Conservation (phyloP, 1,284 basidiomycete species). For the Fomes fomentarius region DNA sequence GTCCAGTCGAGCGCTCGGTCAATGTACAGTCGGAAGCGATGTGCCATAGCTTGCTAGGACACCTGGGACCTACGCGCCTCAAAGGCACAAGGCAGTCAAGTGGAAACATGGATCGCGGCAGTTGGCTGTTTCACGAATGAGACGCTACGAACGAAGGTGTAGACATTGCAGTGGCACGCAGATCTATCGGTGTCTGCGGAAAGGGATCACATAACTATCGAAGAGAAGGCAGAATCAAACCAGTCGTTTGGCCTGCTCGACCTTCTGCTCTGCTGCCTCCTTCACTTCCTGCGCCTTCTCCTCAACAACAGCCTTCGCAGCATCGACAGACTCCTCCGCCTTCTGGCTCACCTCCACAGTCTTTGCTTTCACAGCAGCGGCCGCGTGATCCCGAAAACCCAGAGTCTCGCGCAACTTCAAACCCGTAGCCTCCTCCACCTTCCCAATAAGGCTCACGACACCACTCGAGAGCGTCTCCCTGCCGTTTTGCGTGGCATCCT, state of each 20-base stretch:
- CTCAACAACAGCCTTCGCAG: conserved; percentile 15
- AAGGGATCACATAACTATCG: too few relatives aligned
- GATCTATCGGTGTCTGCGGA: too few relatives aligned
- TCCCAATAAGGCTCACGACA: conserved; percentile 53
- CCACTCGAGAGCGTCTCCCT: conserved; percentile 47
- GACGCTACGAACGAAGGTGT: too few relatives aligned
- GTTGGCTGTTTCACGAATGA: too few relatives aligned
- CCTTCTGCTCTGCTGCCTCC: conserved; percentile 12
- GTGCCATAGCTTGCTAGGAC: too few relatives aligned
- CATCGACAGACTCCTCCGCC: conserved; percentile 24
- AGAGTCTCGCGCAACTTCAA: conserved; percentile 70
- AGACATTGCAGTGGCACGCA: too few relatives aligned
- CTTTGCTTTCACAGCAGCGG: background rate
- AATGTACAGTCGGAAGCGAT: too few relatives aligned
- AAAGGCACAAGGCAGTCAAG: too few relatives aligned
- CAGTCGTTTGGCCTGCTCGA: conserved; percentile 15
- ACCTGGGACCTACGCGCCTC: too few relatives aligned
- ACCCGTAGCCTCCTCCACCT: conserved; percentile 72
- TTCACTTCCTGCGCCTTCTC: conserved; percentile 13
- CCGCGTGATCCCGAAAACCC: conserved; percentile 39
- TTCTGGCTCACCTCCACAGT: conserved; percentile 3
- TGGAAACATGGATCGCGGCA: too few relatives aligned
- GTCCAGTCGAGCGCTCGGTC: too few relatives aligned
- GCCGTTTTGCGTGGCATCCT: conserved; percentile 32
- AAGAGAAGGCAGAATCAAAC: background rate